A percentile compares a stretch with the other conserved stretches of the same genome.
Conservation (phyloP, 305 asterid species). For the Galium porrigens region DNA sequence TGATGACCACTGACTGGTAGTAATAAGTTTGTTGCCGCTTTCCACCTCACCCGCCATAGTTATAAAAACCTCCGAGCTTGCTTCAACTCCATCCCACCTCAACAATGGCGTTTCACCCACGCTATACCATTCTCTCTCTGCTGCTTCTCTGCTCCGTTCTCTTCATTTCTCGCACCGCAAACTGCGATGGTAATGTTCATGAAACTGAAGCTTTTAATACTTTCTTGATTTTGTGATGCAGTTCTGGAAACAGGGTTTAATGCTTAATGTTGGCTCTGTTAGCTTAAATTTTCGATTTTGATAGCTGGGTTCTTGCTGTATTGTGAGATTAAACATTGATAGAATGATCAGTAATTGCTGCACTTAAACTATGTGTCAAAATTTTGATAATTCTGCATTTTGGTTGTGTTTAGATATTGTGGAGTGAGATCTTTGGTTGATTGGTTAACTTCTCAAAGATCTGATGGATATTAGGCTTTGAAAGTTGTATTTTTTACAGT, state of each 20-base stretch:
- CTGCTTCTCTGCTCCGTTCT: constrained; percentile 33
- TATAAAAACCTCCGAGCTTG: constrained; percentile 5
- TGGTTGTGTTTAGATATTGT: not conserved
- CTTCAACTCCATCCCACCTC: constrained; percentile 8
- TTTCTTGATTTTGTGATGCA: constrained; percentile 15
- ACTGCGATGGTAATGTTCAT: constrained; percentile 35
- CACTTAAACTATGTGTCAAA: not conserved
- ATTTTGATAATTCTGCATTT: too few relatives aligned
- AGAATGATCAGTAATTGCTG: not conserved
- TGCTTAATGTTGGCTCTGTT: not conserved
- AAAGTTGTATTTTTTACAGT: not conserved
- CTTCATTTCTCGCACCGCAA: constrained; percentile 21
- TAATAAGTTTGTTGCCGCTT: constrained; percentile 4
- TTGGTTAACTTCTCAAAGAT: constrained; percentile 1
- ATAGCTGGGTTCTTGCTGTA: constrained; percentile 11
- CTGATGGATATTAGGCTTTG: not conserved
- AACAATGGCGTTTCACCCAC: constrained; percentile 37
- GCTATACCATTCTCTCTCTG: constrained; percentile 35
- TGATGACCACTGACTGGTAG: not conserved
- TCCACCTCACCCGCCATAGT: constrained; percentile 3
- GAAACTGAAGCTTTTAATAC: not conserved
- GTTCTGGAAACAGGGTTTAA: constrained; percentile 6
- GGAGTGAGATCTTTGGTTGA: not conserved
- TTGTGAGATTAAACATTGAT: constrained; percentile 3
- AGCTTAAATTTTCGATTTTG: not conserved